Base-by-base conservation (phyloP, 73 alveolate genomes). In the Paramecium sonneborni region DNA sequence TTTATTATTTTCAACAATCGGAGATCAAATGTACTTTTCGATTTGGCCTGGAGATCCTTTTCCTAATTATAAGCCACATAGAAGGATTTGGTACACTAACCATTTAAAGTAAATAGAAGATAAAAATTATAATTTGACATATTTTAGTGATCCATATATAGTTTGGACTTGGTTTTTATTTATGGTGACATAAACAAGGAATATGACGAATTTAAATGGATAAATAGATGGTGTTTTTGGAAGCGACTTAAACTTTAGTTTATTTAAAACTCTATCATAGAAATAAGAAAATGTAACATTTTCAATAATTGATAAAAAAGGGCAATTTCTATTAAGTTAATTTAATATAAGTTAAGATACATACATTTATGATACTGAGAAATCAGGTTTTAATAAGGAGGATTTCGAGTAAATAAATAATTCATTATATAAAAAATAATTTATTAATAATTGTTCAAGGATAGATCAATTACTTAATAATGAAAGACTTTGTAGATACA, bases 1-100 rank as follows among this genome's bases (percentile, higher is more conserved):
- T 79, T 79, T 79, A 24, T 12, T 79, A 24, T 79, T 20, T 44
- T 38, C 90, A 3, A 43, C 74, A 41, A 24, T 26, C 20, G 90
- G 90, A 8, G 72, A 79, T 79, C 14, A 79, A 34, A 26, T 30
- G 72, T 79, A 79, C 55, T 79, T 39, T 79, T 79, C 90, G 3
- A 44, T 79, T 43, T 79, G 90, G 90, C 90, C 90, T 5, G 90
- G 90, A 14, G 90, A 79, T 79, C 90, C 90, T 30, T 79, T 39
- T 43, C 90, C 74, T 5, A 79, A 79, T 24, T 79, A 79, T 43
- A 39, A 41, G n/a, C 90, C 90, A 20, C 90, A 79, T 79, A 39
- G 55, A 46, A 79, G 90, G 24, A 44, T 39, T 18, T 79, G 90
- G 90, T 79, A 79, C 21, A 41, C 90, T 18, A 24, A 79, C 32